A percentile compares a stretch with the other conserved stretches of the same genome.
These are phyloP conservation scores for Eimeria mitis DNA, from an alignment of 169 alveolate species.

Conservation along the genomic window DNA sequence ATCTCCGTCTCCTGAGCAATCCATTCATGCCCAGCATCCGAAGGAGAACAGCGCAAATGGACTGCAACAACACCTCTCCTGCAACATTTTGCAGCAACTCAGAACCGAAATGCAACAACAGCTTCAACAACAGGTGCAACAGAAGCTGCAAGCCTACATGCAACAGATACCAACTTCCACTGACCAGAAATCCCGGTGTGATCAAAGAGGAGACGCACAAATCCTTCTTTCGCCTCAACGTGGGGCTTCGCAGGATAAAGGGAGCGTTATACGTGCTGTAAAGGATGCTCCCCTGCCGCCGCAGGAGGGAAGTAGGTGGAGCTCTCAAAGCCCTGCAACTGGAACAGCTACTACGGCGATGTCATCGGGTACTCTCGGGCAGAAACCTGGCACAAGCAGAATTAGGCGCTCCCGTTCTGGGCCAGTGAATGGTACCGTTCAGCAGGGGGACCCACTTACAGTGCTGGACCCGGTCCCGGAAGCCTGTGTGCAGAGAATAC, in stretches of 20 bases:
- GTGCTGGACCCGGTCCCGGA: slow-evolving; percentile 7
- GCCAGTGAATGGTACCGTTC: slow-evolving; percentile 20
- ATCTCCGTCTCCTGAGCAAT: background rate
- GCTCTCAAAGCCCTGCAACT: background rate
- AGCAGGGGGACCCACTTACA: background rate
- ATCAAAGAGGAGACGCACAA: background rate
- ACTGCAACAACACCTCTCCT: slow-evolving; percentile 4
- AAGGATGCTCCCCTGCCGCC: background rate
- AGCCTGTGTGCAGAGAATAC: slow-evolving; percentile 13
- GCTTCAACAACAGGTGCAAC: slow-evolving; percentile 19
- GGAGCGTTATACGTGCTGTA: background rate
- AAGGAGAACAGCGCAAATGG: background rate
- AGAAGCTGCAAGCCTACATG: slow-evolving; percentile 1
- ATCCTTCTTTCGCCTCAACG: background rate
- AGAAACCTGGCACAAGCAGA: background rate
- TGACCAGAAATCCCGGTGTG: background rate
- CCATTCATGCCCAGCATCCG: background rate
- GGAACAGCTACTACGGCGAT: background rate
- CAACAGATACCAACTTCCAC: slow-evolving; percentile 9
- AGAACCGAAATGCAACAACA: background rate
- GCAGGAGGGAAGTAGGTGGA: background rate
- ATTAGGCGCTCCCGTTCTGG: slow-evolving; percentile 55
- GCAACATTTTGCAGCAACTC: slow-evolving; percentile 41
- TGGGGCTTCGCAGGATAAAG: background rate
- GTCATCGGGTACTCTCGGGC: background rate